A percentile compares a stretch with the other conserved stretches of the same genome.
Evolutionary conservation across 2,329 filamentous ascomycete species (phyloP).

Genomic region (Penicillium olsonii): DNA sequence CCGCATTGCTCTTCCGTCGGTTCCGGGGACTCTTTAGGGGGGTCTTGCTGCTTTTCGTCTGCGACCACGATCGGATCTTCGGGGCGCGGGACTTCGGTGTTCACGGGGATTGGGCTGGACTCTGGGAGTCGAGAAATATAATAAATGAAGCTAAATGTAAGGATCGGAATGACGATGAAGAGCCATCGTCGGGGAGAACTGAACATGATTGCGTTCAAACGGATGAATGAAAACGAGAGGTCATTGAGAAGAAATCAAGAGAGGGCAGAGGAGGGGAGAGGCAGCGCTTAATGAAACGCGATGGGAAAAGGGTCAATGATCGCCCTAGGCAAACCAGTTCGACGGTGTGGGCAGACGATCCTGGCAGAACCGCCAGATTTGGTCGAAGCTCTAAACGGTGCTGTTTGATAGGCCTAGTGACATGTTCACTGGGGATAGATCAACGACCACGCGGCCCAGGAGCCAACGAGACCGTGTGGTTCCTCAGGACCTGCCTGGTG

Average conservation of each 20-base stretch:
- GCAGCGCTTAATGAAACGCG: slow-evolving; percentile 13
- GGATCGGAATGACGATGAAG: slow-evolving; percentile 24
- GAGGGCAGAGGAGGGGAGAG: not conserved
- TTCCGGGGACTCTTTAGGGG: not conserved
- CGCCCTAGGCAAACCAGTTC: slow-evolving; percentile 13
- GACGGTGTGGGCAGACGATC: slow-evolving; percentile 21
- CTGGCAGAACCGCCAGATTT: slow-evolving; percentile 14
- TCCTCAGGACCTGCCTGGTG: slow-evolving; percentile 14
- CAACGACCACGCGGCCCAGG: slow-evolving; percentile 25
- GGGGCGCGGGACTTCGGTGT: slow-evolving; percentile 7
- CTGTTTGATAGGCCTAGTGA: slow-evolving; percentile 18
- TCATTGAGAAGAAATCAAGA: slow-evolving; percentile 1
- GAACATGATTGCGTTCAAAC: slow-evolving; percentile 18
- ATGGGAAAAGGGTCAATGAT: slow-evolving; percentile 16
- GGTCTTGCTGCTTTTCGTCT: slow-evolving; percentile 4
- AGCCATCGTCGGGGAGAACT: slow-evolving; percentile 27
- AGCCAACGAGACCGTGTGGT: slow-evolving; percentile 20
- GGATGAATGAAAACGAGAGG: slow-evolving; percentile 9
- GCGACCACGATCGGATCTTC: slow-evolving; percentile 5
- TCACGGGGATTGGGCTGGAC: slow-evolving; percentile 2
- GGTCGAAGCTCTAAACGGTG: slow-evolving; percentile 6
- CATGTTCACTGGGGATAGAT: slow-evolving; percentile 18
- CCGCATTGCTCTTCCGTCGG: slow-evolving; percentile 16
- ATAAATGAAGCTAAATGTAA: slow-evolving; percentile 22
- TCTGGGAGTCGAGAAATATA: slow-evolving; percentile 16